Base-by-base conservation (phyloP, 1,139 yeast genomes). In the Suhomyces bokatorum region DNA sequence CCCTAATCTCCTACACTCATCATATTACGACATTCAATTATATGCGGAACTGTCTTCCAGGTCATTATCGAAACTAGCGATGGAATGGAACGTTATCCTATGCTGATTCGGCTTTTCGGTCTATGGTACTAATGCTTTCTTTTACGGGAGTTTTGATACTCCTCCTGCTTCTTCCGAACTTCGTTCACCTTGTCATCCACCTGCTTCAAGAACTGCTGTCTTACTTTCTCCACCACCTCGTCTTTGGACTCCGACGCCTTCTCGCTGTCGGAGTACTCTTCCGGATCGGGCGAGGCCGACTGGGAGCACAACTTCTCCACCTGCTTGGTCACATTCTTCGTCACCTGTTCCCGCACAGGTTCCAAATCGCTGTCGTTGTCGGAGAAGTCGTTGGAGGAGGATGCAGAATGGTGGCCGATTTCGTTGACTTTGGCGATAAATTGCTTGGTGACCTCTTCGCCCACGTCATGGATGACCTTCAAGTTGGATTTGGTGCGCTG, bases 381-480 rank as follows among this genome's bases (percentile, higher is more conserved):
- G 7, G 51, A 33, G 8, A 47, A 43, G 15, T 53, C 52, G 26
- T 50, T 52, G 26, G 59, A 51, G 8, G 56, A 51, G n/a, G 41
- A 27, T 2, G 43, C 46, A 30, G 39, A 45, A 24, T 42, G 48
- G 37, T 53, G 51, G 26, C 56, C 56, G 30, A 59, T 56, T 42
- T 60, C 63, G 39, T 59, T 57, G 16, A 59, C 61, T 39, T 60
- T 60, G 12, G 56, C 62, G 13, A 56, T 51, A 40, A 60, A 60
- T 39, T 59, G 62, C 39, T 57, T 57, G 11, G 58, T 57, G 12
- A 60, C 64, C 42, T 59, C 56, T 34, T 59, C 58, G 8, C 63
- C 64, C 9, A 58, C 61, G 30, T 60, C 63, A 24, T 58, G 62
- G 27, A 59, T 56, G 2, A 57, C 55, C 27, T 60, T 57, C 30